These are phyloP conservation scores for Breynia disticha DNA, from an alignment of 441 rosid species.

Conservation along the genomic window DNA sequence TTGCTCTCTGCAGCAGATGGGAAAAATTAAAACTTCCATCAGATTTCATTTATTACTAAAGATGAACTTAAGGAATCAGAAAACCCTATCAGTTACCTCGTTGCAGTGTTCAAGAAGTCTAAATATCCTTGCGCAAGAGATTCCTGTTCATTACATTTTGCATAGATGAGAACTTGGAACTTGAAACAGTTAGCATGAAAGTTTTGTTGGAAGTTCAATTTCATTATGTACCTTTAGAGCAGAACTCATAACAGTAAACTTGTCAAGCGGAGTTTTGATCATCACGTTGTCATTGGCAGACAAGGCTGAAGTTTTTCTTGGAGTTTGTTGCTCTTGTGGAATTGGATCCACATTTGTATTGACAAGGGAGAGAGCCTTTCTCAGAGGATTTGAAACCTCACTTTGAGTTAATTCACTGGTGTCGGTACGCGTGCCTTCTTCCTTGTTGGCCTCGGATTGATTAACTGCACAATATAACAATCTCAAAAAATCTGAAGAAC, in stretches of 20 bases:
- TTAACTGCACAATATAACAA: slow-evolving; percentile 19
- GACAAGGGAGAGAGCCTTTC: slow-evolving; percentile 55
- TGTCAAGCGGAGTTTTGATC: slow-evolving; percentile 40
- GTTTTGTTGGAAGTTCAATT: too few relatives aligned
- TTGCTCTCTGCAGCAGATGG: slow-evolving; percentile 51
- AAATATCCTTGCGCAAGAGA: slow-evolving; percentile 53
- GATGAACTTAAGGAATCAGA: not conserved
- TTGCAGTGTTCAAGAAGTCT: slow-evolving; percentile 60
- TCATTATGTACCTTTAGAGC: slow-evolving; percentile 42
- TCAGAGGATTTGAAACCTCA: slow-evolving; percentile 26
- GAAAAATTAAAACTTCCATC: too few relatives aligned
- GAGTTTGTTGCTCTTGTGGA: slow-evolving; percentile 34
- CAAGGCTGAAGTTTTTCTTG: slow-evolving; percentile 27
- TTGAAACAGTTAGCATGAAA: not conserved
- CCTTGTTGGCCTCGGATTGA: slow-evolving; percentile 11
- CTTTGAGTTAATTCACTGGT: not conserved
- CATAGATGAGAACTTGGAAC: not conserved
- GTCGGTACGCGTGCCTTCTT: slow-evolving; percentile 1
- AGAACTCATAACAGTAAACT: slow-evolving; percentile 45
- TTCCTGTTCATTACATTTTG: slow-evolving; percentile 25
- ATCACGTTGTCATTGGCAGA: slow-evolving; percentile 19
- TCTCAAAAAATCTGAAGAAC: not conserved
- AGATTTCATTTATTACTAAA: too few relatives aligned
- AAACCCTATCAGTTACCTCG: slow-evolving; percentile 39
- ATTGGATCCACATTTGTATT: slow-evolving; percentile 26